Percentiles rank a stretch among this genome's conserved stretches.
phyloP scores from a whole-genome alignment of 116 monocot species.

The Zostera marina region DNA sequence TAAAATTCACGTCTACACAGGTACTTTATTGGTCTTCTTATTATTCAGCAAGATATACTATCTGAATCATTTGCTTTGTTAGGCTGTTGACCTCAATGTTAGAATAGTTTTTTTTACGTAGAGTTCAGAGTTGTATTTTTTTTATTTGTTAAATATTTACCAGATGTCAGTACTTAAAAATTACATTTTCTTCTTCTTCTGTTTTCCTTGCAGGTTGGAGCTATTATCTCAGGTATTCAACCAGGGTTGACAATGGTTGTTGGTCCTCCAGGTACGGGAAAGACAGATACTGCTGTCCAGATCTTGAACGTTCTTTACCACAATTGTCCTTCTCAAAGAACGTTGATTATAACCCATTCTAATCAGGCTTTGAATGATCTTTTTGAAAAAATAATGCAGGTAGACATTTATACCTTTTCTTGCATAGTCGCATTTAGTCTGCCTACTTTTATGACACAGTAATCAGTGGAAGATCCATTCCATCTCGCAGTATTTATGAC shows the following conservation, averaged over 20 bases:
- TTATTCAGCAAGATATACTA: neutral
- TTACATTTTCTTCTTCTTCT: neutral
- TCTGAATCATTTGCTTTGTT: neutral
- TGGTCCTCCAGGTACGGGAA: constrained; percentile 99
- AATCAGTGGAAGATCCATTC: neutral
- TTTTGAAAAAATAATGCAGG: constrained; percentile 99
- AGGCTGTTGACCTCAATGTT: too few relatives aligned
- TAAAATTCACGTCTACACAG: constrained; percentile 94
- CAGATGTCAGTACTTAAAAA: neutral
- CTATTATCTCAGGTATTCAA: constrained; percentile 95
- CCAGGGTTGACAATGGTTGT: constrained; percentile 99
- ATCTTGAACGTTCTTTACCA: constrained; percentile 98
- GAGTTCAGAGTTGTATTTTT: too few relatives aligned
- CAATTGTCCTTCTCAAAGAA: constrained; percentile 98
- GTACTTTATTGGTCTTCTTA: constrained; percentile 16
- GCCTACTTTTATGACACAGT: neutral
- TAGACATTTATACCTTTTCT: constrained; percentile 8
- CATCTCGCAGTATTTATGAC: too few relatives aligned
- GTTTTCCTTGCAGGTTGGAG: constrained; percentile 55
- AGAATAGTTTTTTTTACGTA: too few relatives aligned
- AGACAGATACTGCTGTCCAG: constrained; percentile 98
- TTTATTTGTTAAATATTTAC: too few relatives aligned
- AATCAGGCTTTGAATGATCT: constrained; percentile 99
- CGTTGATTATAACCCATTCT: constrained; percentile 93
- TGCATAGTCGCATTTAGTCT: neutral